Conservation (phyloP, 2,329 filamentous ascomycete species). For the Metarhizium anisopliae region DNA sequence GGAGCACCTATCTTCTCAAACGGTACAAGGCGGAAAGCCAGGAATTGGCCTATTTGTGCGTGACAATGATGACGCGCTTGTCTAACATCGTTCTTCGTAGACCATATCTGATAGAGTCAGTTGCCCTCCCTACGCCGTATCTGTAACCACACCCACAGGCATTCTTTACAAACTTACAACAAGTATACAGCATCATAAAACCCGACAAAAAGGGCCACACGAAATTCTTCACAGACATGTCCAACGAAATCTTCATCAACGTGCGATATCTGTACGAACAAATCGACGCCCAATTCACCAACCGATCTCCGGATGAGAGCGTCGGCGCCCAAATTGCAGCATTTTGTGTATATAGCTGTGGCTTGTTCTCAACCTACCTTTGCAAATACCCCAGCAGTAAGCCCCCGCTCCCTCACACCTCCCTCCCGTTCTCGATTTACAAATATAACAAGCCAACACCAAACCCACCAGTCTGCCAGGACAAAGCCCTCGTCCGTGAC, state of each 20-base stretch:
- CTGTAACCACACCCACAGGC: too few species aligned
- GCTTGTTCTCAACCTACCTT: slow-evolving; percentile 41
- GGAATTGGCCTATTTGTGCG: slow-evolving; percentile 44
- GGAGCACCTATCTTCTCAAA: slow-evolving; percentile 32
- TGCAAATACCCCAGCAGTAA: slow-evolving; percentile 41
- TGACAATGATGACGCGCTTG: slow-evolving; percentile 45
- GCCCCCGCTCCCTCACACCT: slow-evolving; percentile 9
- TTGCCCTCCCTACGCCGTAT: slow-evolving; percentile 9
- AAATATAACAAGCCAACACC: neutral
- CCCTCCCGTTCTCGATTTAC: neutral
- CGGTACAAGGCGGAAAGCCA: slow-evolving; percentile 38
- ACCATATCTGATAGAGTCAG: slow-evolving; percentile 41
- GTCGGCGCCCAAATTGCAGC: slow-evolving; percentile 46
- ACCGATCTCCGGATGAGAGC: slow-evolving; percentile 35
- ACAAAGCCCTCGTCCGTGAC: slow-evolving; percentile 27
- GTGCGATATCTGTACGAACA: slow-evolving; percentile 39
- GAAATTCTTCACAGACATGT: slow-evolving; percentile 34
- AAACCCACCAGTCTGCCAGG: slow-evolving; percentile 31
- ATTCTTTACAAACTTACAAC: neutral
- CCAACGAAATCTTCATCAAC: slow-evolving; percentile 38
- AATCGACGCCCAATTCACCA: slow-evolving; percentile 40
- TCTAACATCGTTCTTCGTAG: slow-evolving; percentile 48
- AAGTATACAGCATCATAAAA: slow-evolving; percentile 31
- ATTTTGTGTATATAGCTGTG: slow-evolving; percentile 47
- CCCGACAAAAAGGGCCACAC: slow-evolving; percentile 28